A percentile compares a stretch with the other conserved stretches of the same genome.
Conservation (phyloP, 441 rosid species). For the Adansonia rubrostipa region DNA sequence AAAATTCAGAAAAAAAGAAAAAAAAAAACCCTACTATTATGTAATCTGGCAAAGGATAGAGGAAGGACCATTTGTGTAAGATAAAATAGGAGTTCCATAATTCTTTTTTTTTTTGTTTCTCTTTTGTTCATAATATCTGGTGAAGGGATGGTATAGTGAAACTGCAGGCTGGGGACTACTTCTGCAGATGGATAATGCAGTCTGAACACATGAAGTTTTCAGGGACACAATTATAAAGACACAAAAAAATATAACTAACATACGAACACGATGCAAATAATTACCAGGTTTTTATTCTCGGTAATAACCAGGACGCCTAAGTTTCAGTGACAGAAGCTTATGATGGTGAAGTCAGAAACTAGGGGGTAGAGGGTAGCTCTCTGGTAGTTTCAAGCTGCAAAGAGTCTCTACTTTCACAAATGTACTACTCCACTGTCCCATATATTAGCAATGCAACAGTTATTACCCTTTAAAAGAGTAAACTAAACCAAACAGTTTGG, state of each 20-base stretch:
- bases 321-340: slow-evolving; percentile 26
- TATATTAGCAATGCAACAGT: too few relatives aligned
- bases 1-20: neutral
- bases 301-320: neutral
- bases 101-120: neutral
- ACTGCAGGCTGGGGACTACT: neutral
- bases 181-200: slow-evolving; percentile 9
- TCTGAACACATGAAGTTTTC: neutral
- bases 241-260: too few relatives aligned
- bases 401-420: too few relatives aligned
- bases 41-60: neutral
- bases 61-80: slow-evolving; percentile 5
- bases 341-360: slow-evolving; percentile 12
- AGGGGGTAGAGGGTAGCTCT: slow-evolving; percentile 11
- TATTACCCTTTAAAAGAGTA: neutral
- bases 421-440: too few relatives aligned
- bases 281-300: too few relatives aligned
- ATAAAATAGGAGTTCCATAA: neutral
- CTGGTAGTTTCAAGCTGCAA: too few relatives aligned
- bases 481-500: neutral
- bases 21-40: neutral
- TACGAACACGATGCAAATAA: too few relatives aligned
- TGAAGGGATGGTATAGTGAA: neutral
- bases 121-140: neutral
- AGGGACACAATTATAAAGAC: too few relatives aligned